A percentile compares a stretch with the other conserved stretches of the same genome.
Conservation (phyloP, 306 rosid genomes). For the Gleditsia sinensis region DNA sequence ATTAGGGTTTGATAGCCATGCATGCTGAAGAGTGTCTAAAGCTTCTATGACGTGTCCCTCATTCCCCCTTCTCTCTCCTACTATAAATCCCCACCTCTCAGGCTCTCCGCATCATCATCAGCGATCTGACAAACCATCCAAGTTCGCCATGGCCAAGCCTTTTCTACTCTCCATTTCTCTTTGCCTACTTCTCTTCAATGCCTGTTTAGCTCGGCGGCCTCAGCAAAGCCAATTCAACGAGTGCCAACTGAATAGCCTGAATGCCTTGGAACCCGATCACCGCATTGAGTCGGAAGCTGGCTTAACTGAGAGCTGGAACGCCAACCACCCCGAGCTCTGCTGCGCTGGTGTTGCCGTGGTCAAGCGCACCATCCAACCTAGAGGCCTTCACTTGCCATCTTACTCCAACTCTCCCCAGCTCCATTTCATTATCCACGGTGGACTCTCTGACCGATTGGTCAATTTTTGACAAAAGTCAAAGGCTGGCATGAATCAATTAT, state of each 20-base stretch:
- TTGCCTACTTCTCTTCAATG: slow-evolving; percentile 34
- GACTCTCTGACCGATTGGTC: neutral
- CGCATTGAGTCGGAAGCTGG: slow-evolving; percentile 40
- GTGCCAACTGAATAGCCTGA: slow-evolving; percentile 32
- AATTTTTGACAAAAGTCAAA: neutral
- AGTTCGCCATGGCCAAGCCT: slow-evolving; percentile 40
- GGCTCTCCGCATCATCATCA: slow-evolving; percentile 5
- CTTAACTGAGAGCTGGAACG: slow-evolving; percentile 31
- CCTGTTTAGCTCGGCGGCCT: slow-evolving; percentile 33
- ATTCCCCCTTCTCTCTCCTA: neutral
- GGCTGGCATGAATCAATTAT: neutral
- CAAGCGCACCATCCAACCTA: slow-evolving; percentile 26
- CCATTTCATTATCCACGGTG: slow-evolving; percentile 30
- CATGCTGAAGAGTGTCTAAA: slow-evolving; percentile 52
- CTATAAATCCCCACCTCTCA: slow-evolving; percentile 28
- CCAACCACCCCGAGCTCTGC: slow-evolving; percentile 26
- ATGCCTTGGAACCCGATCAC: slow-evolving; percentile 39
- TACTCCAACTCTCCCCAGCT: slow-evolving; percentile 23
- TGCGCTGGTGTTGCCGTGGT: slow-evolving; percentile 37
- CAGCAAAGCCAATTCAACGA: slow-evolving; percentile 12
- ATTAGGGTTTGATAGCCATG: slow-evolving; percentile 34
- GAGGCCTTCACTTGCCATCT: slow-evolving; percentile 42
- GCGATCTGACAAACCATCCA: no score
- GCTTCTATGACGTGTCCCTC: slow-evolving; percentile 39
- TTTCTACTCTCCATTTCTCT: slow-evolving; percentile 34